Conservation (phyloP, 345 rosid genomes). For the Reutealis trisperma region DNA sequence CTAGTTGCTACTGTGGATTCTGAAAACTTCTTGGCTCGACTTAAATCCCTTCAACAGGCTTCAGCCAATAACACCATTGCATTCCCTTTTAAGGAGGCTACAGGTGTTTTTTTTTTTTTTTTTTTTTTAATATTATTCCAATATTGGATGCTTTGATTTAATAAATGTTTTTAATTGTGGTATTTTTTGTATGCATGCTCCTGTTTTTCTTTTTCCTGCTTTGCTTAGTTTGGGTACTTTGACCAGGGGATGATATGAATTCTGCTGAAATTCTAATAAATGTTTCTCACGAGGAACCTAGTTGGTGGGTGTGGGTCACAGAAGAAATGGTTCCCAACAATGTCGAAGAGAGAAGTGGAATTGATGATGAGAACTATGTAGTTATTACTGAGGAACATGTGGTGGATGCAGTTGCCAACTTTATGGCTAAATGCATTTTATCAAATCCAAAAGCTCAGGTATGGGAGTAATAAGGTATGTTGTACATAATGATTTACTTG, state of each 20-base stretch:
- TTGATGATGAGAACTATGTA: conserved; percentile 76
- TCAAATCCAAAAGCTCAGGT: conserved; percentile 85
- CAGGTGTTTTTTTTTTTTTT: too few species aligned
- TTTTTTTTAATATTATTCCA: neutral
- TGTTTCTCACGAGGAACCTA: conserved; percentile 69
- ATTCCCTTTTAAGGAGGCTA: conserved; percentile 84
- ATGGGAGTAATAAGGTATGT: conserved; percentile 6
- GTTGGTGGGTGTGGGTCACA: conserved; percentile 98
- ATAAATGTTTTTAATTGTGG: neutral
- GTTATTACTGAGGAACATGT: conserved; percentile 78
- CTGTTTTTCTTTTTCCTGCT: neutral
- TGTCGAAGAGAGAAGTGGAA: conserved; percentile 72
- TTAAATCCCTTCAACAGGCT: conserved; percentile 50
- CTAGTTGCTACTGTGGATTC: conserved; percentile 71
- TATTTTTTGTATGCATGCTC: neutral
- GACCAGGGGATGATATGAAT: conserved; percentile 59
- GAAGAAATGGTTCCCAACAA: conserved; percentile 82
- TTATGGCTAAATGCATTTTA: conserved; percentile 86
- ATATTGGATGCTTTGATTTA: neutral
- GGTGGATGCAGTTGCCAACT: conserved; percentile 86
- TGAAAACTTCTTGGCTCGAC: conserved; percentile 57
- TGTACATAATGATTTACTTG: neutral
- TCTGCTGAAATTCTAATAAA: conserved; percentile 71
- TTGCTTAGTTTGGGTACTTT: conserved; percentile 2
- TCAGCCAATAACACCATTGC: conserved; percentile 48